Conservation (phyloP, 2,329 filamentous ascomycete genomes). For the Fulvia fulva region DNA sequence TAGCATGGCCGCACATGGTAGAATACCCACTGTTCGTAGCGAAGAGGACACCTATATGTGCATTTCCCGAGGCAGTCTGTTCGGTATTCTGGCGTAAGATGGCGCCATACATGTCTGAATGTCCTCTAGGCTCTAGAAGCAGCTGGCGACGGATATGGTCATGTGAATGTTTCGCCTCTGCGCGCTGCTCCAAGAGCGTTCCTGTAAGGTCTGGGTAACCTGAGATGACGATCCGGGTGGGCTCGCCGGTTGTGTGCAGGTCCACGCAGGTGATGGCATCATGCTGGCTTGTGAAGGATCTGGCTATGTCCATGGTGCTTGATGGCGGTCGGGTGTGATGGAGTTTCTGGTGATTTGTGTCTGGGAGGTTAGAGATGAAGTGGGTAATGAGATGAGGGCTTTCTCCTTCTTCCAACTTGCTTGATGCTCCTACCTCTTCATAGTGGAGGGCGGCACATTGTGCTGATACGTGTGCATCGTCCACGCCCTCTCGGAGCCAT, state of each 20-base stretch:
- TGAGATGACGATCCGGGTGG: conserved; percentile 45
- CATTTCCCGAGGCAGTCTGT: conserved; percentile 31
- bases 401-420: no score
- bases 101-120: conserved; percentile 52
- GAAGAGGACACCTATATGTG: conserved; percentile 49
- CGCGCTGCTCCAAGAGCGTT: conserved; percentile 37
- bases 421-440: no score
- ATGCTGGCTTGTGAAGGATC: background rate
- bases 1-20: conserved; percentile 52
- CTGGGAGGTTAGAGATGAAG: no score
- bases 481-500: background rate
- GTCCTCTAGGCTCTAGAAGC: conserved; percentile 48
- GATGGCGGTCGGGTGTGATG: background rate
- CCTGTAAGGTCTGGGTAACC: conserved; percentile 27
- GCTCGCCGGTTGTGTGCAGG: conserved; percentile 48
- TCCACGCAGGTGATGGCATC: conserved; percentile 14
- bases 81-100: conserved; percentile 44
- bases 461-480: no score
- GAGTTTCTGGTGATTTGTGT: no score
- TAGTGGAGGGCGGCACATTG: no score
- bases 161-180: conserved; percentile 30
- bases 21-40: conserved; percentile 47
- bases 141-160: conserved; percentile 38
- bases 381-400: no score
- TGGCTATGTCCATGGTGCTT: conserved; percentile 9